A percentile compares a stretch with the other conserved stretches of the same genome.
Conservation (phyloP, 352 stramenopile species). For the Phytopythium helicoides region DNA sequence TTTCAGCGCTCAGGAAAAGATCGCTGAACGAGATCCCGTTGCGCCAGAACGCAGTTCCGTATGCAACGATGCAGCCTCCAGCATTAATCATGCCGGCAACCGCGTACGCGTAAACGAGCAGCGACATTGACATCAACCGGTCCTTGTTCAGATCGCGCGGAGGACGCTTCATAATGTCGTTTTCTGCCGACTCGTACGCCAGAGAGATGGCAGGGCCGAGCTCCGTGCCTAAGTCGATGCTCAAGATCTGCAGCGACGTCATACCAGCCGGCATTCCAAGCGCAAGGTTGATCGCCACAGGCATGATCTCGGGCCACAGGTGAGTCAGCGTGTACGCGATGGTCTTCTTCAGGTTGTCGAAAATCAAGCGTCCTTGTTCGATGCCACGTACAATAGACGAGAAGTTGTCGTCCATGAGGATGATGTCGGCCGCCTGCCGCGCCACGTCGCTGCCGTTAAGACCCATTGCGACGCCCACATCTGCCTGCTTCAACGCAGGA, state of each 20-base stretch:
- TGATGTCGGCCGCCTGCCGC: conserved; percentile 92
- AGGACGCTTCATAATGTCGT: conserved; percentile 76
- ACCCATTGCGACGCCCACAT: conserved; percentile 97
- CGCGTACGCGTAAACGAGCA: conserved; percentile 84
- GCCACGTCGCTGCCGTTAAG: conserved; percentile 94
- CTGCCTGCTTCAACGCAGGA: conserved; percentile 68
- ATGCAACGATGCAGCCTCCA: conserved; percentile 32
- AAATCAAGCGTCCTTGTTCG: conserved; percentile 54
- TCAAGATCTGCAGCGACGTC: conserved; percentile 88
- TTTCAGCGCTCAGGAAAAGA: conserved; percentile 32
- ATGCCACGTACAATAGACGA: conserved; percentile 90
- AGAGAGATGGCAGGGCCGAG: conserved; percentile 88
- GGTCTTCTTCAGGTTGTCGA: conserved; percentile 92
- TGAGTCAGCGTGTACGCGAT: conserved; percentile 90
- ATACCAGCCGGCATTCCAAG: conserved; percentile 78
- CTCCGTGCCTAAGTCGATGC: conserved; percentile 88
- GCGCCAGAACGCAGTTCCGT: conserved; percentile 34
- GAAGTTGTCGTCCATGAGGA: conserved; percentile 96
- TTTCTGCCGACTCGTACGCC: conserved; percentile 77
- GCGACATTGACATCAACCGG: conserved; percentile 70
- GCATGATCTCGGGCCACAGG: conserved; percentile 79
- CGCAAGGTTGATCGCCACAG: conserved; percentile 69
- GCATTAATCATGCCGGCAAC: conserved; percentile 83
- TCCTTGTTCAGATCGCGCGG: conserved; percentile 71
- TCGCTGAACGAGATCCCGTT: conserved; percentile 33